phyloP scores from a whole-genome alignment of 768 basidiomycete genomes.

The Suillus occidentalis region DNA sequence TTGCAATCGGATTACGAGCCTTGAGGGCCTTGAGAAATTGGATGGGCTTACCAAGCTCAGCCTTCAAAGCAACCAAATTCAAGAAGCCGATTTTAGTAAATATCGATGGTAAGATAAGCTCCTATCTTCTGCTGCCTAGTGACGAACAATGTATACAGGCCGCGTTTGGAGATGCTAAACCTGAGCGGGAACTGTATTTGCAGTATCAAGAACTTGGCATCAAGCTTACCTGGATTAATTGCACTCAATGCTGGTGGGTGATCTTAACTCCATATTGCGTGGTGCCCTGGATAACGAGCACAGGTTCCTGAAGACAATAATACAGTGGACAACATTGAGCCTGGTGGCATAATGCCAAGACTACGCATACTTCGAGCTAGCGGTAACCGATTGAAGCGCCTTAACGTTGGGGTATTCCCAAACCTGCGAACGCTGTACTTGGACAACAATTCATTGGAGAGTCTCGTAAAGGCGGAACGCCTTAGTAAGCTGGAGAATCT shows the following conservation, averaged over 20 bases:
- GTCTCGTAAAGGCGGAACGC: slow-evolving; percentile 53
- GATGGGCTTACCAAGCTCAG: slow-evolving; percentile 84
- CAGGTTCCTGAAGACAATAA: slow-evolving; percentile 64
- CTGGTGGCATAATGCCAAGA: slow-evolving; percentile 57
- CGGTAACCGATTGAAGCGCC: slow-evolving; percentile 69
- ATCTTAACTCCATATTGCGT: slow-evolving; percentile 15
- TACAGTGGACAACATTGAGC: slow-evolving; percentile 52
- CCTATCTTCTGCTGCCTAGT: slow-evolving; percentile 12
- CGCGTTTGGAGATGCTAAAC: slow-evolving; percentile 78
- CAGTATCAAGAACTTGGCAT: slow-evolving; percentile 57
- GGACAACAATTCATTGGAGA: slow-evolving; percentile 73
- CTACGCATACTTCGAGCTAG: slow-evolving; percentile 85
- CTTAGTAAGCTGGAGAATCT: slow-evolving; percentile 83
- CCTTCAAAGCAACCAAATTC: slow-evolving; percentile 71
- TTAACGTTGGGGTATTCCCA: slow-evolving; percentile 63
- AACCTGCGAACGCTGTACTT: slow-evolving; percentile 88
- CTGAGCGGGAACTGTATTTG: slow-evolving; percentile 73
- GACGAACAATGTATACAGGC: slow-evolving; percentile 32
- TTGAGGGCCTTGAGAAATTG: slow-evolving; percentile 78
- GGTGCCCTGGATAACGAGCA: slow-evolving; percentile 15
- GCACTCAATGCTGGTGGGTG: slow-evolving; percentile 83
- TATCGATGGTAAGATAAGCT: slow-evolving; percentile 60
- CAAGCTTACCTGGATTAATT: slow-evolving; percentile 56
- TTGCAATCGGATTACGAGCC: slow-evolving; percentile 70
- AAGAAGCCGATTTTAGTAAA: slow-evolving; percentile 54